Conservation (phyloP, 2,329 filamentous ascomycete genomes). For the Ophiocordyceps australis region DNA sequence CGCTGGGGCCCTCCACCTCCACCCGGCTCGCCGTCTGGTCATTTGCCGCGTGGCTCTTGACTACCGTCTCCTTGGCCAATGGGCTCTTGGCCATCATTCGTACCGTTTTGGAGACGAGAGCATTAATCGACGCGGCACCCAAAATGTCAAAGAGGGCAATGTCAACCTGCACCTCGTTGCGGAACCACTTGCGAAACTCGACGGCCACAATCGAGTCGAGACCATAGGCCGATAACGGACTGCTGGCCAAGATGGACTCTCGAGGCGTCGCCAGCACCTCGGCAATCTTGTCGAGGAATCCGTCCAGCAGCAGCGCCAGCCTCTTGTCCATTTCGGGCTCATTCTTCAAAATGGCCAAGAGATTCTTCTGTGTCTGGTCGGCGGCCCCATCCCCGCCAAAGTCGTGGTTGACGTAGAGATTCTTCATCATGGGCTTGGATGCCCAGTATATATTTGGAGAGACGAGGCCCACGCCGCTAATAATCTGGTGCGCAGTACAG, state of each 20-base stretch:
- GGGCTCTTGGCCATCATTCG: slow-evolving; percentile 5
- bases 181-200: slow-evolving; percentile 8
- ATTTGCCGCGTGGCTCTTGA: slow-evolving; percentile 4
- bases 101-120: slow-evolving; percentile 6
- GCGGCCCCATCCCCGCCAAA: slow-evolving; percentile 4
- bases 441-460: slow-evolving; percentile 8
- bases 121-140: slow-evolving; percentile 5
- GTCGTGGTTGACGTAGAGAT: slow-evolving; percentile 8
- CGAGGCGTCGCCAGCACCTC: slow-evolving; percentile 3
- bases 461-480: slow-evolving; percentile 7
- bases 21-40: slow-evolving; percentile 3
- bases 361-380: slow-evolving; percentile 5
- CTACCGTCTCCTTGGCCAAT: slow-evolving; percentile 4
- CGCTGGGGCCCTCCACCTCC: slow-evolving; percentile 2
- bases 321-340: slow-evolving; percentile 3
- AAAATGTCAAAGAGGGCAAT: slow-evolving; percentile 7
- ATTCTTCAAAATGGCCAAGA: slow-evolving; percentile 4
- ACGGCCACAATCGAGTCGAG: slow-evolving; percentile 8
- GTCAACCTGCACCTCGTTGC: slow-evolving; percentile 5
- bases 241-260: slow-evolving; percentile 3
- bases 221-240: slow-evolving; percentile 6
- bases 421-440: slow-evolving; percentile 6
- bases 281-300: slow-evolving; percentile 6
- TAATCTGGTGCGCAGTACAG: slow-evolving; percentile 7
- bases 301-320: slow-evolving; percentile 4